Percentiles rank a stretch among this genome's conserved stretches.
Conservation (phyloP, 768 basidiomycete genomes). For the Strobilomyces echinocephalus region DNA sequence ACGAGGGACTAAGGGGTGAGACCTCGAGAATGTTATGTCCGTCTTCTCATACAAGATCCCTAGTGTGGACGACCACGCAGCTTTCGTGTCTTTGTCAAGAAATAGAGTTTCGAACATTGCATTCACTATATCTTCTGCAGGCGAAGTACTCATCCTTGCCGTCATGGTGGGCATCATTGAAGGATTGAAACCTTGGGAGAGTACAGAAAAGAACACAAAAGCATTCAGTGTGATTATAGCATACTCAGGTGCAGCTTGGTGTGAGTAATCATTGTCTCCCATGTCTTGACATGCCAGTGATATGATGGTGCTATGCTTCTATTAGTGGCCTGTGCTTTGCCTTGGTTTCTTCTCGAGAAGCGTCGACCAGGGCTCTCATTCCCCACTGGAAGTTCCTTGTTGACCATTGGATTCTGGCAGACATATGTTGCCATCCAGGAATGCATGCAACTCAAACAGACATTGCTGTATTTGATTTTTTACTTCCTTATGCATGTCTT, state of each 20-base stretch:
- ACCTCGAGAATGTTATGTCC: background rate
- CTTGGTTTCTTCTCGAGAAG: constrained; percentile 72
- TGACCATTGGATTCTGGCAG: constrained; percentile 67
- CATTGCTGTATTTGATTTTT: constrained; percentile 68
- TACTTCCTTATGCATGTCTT: constrained; percentile 69
- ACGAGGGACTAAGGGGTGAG: constrained; percentile 46
- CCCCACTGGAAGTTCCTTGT: constrained; percentile 49
- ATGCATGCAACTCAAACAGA: constrained; percentile 66
- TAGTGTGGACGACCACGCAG: constrained; percentile 46
- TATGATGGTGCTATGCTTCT: background rate
- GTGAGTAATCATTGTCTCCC: constrained; percentile 36
- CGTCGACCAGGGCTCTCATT: constrained; percentile 59
- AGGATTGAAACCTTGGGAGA: constrained; percentile 55
- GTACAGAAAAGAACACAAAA: constrained; percentile 67
- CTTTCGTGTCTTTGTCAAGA: constrained; percentile 57
- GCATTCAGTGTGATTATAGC: constrained; percentile 76
- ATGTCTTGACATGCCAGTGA: fast-evolving
- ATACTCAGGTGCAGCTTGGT: constrained; percentile 73
- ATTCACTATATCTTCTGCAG: constrained; percentile 63
- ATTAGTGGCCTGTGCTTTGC: constrained; percentile 59
- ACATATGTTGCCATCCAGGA: constrained; percentile 57
- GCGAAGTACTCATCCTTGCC: constrained; percentile 65
- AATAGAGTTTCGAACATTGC: constrained; percentile 76
- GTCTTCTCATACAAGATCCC: background rate
- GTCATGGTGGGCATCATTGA: constrained; percentile 75